Evolutionary conservation across 768 basidiomycete genomes (phyloP).

Genomic region (Mycena epipterygia): DNA sequence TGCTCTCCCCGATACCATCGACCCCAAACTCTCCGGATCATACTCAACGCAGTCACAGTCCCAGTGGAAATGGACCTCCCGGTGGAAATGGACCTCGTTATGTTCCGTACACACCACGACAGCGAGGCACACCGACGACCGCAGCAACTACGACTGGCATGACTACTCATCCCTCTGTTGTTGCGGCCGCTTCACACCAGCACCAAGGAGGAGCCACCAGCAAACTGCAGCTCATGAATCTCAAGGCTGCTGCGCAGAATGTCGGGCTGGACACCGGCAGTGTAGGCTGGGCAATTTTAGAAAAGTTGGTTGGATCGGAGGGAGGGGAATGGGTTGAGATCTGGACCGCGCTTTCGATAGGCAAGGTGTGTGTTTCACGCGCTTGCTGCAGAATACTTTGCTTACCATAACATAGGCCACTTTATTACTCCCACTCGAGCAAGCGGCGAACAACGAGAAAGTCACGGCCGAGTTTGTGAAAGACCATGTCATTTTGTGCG

Average conservation of each 20-base stretch:
- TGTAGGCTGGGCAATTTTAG: constrained; percentile 84
- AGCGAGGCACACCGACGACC: constrained; percentile 30
- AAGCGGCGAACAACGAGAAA: constrained; percentile 61
- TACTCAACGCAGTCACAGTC: constrained; percentile 45
- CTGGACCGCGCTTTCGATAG: constrained; percentile 71
- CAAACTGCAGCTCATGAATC: constrained; percentile 68
- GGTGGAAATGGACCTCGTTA: constrained; percentile 63
- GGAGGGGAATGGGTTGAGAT: constrained; percentile 80
- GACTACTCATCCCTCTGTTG: constrained; percentile 35
- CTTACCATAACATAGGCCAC: constrained; percentile 69
- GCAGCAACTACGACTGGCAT: constrained; percentile 37
- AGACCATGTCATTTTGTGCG: constrained; percentile 85
- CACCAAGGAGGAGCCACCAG: constrained; percentile 72
- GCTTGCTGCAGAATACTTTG: not conserved
- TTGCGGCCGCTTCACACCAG: constrained; percentile 45
- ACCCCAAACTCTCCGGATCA: constrained; percentile 45
- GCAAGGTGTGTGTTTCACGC: constrained; percentile 66
- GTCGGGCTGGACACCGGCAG: constrained; percentile 75
- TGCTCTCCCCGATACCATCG: constrained; percentile 62
- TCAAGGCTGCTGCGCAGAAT: constrained; percentile 79
- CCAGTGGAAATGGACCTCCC: constrained; percentile 60
- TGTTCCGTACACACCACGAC: constrained; percentile 33
- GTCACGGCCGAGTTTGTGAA: constrained; percentile 83
- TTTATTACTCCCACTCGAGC: constrained; percentile 82
- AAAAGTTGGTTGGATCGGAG: constrained; percentile 70